Percentiles rank a stretch among this genome's conserved stretches.
Evolutionary conservation across 2,329 filamentous ascomycete genomes (phyloP).

Genomic region (Triangularia setosa): DNA sequence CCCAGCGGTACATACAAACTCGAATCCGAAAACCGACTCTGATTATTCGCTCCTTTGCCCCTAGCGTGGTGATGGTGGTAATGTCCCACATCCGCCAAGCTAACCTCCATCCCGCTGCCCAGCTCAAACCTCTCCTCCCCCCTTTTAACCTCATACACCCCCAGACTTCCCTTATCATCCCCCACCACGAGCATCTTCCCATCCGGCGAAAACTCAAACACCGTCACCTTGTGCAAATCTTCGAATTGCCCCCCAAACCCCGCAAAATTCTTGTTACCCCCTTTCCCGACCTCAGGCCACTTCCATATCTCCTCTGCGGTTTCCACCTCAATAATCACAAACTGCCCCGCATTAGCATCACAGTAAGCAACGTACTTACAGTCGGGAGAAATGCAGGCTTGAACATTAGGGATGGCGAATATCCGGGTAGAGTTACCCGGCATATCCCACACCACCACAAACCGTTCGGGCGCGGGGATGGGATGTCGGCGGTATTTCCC

Average conservation of each 20-base stretch:
- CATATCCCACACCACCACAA: slow-evolving; percentile 26
- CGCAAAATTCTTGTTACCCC: slow-evolving; percentile 6
- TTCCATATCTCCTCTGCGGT: slow-evolving; percentile 22
- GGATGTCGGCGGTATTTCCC: slow-evolving; percentile 15
- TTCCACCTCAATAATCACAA: slow-evolving; percentile 22
- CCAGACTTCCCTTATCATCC: slow-evolving; percentile 18
- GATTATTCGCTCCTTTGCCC: background rate
- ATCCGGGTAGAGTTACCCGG: slow-evolving; percentile 20
- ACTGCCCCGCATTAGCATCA: slow-evolving; percentile 12
- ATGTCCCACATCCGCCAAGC: slow-evolving; percentile 5
- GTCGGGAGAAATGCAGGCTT: slow-evolving; percentile 25
- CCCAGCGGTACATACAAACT: slow-evolving; percentile 4
- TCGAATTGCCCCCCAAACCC: slow-evolving; percentile 22
- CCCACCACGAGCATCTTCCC: slow-evolving; percentile 22
- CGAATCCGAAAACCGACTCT: background rate
- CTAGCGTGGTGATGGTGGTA: background rate
- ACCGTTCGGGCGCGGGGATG: slow-evolving; percentile 14
- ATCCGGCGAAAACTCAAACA: slow-evolving; percentile 26
- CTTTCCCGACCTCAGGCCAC: slow-evolving; percentile 19
- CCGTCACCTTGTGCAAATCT: slow-evolving; percentile 18
- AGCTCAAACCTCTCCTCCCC: slow-evolving; percentile 18
- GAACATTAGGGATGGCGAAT: slow-evolving; percentile 26
- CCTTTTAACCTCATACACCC: slow-evolving; percentile 22
- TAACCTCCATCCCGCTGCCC: slow-evolving; percentile 13
- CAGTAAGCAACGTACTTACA: slow-evolving; percentile 27